Evolutionary conservation across 2,329 filamentous ascomycete genomes (phyloP), one percentile per base, ranked within the genome.

Genomic region (Lasiodiplodia sp.): DNA sequence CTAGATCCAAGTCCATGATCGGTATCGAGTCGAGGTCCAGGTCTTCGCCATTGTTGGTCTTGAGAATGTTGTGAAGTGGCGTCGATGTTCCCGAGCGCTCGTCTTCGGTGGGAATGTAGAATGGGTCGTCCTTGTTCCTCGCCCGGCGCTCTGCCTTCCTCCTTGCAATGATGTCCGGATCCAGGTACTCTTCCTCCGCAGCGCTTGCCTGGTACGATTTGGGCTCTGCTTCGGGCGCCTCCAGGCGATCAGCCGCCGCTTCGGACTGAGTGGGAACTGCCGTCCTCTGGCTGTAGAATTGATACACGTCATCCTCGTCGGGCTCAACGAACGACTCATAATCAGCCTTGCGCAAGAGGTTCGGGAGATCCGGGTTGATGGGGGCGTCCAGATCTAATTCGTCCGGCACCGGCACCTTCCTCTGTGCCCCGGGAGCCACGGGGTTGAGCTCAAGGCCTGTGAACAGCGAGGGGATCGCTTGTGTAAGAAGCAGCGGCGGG

Each of bases 11-110:
- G 77, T 97, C 90, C 89, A 99, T 96, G 74, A 99, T 95, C 2
- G 96, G 96, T 74, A 99, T 99, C 2, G 93, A 88, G 79, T 99
- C 96, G 53, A 99, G 91, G 76, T 99, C 95, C 10, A 98, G 83
- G 55, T 92, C 91, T 2, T 91, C 77, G 2, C 90, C 91, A 75
- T 95, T 94, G 68, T 88, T 89, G 69, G 86, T 79, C 21, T 80
- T 78, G 11, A 86, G 89, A 69, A 96, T 93, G 72, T 88, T 92
- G 75, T 95, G 92, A 62, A 96, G 90, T 0, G 92, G 92, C 0
- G 92, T 95, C 0, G 91, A 91, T 6, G 87, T 87, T 40, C 88
- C 88, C 4, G 88, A 88, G 4, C 31, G 31, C 31, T 83, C 84
- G 11, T 71, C 74, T 47, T 81, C 81, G 8, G 82, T 80, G 28